Conservation (phyloP, 176 grass and related monocot genomes). For the Carex cristatella region DNA sequence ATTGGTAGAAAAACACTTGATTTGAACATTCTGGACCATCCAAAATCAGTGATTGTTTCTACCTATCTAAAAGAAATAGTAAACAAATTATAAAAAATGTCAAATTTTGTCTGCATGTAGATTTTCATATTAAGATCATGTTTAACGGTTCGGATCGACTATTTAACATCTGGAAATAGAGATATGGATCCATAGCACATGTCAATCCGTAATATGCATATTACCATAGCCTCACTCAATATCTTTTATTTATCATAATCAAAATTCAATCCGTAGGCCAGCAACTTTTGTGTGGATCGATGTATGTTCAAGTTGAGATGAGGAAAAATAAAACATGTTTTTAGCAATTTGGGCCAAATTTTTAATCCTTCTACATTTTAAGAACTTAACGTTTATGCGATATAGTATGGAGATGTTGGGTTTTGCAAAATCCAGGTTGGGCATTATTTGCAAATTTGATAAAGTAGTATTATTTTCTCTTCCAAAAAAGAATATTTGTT, state of each 20-base stretch:
- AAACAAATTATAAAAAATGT: no score
- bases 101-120: no score
- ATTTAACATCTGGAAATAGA: no score
- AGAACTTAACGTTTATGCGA: neutral
- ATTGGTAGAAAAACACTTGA: no score
- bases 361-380: neutral
- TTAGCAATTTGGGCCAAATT: neutral
- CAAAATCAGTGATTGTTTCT: no score
- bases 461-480: neutral
- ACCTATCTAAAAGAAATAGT: no score
- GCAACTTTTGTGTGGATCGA: neutral
- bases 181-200: no score
- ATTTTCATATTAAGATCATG: no score
- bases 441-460: neutral
- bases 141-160: no score
- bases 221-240: no score
- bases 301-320: neutral
- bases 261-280: neutral
- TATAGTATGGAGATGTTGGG: neutral
- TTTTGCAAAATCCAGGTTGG: neutral
- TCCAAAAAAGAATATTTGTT: neutral
- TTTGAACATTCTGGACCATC: no score
- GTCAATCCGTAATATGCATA: no score
- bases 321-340: neutral
- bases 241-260: neutral